Evolutionary conservation across 164 flowering plant genomes (phyloP).

Genomic region (Piper betle): DNA sequence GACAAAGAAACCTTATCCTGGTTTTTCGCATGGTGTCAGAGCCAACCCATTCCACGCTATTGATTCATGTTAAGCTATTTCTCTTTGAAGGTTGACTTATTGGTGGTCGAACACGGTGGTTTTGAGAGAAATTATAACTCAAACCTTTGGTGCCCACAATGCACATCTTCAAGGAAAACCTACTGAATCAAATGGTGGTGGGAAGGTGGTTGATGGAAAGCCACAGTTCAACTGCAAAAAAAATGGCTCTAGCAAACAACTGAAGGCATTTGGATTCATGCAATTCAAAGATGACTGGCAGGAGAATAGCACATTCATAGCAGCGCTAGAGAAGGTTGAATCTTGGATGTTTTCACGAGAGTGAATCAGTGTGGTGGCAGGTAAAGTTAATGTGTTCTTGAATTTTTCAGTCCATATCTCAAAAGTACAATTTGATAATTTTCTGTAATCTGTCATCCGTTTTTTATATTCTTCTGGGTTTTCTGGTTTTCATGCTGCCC

Average conservation of each 20-base stretch:
- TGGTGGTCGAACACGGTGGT: slow-evolving; percentile 91
- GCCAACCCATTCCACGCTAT: background rate
- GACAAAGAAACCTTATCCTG: no score
- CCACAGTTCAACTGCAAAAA: slow-evolving; percentile 39
- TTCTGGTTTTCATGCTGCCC: no score
- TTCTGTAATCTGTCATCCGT: no score
- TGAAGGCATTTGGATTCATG: slow-evolving; percentile 24
- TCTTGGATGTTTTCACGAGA: slow-evolving; percentile 87
- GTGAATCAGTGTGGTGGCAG: slow-evolving; percentile 99
- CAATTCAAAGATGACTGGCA: slow-evolving; percentile 78
- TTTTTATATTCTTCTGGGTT: no score
- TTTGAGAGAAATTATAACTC: slow-evolving; percentile 72
- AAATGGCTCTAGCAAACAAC: slow-evolving; percentile 28
- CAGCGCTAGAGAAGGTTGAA: slow-evolving; percentile 78
- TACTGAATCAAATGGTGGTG: slow-evolving; percentile 34
- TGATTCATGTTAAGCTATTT: slow-evolving; percentile 2
- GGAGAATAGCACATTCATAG: slow-evolving; percentile 70
- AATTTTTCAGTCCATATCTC: background rate
- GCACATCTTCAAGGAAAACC: slow-evolving; percentile 23
- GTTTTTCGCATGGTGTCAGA: background rate
- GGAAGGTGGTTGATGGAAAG: slow-evolving; percentile 29
- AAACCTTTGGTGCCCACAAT: slow-evolving; percentile 68
- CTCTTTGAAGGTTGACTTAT: slow-evolving; percentile 60
- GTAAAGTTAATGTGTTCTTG: slow-evolving; percentile 19
- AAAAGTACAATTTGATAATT: no score